A percentile compares a stretch with the other conserved stretches of the same genome.
Conservation (phyloP, 2,329 filamentous ascomycete species). For the Alternaria hordeiaustralica region DNA sequence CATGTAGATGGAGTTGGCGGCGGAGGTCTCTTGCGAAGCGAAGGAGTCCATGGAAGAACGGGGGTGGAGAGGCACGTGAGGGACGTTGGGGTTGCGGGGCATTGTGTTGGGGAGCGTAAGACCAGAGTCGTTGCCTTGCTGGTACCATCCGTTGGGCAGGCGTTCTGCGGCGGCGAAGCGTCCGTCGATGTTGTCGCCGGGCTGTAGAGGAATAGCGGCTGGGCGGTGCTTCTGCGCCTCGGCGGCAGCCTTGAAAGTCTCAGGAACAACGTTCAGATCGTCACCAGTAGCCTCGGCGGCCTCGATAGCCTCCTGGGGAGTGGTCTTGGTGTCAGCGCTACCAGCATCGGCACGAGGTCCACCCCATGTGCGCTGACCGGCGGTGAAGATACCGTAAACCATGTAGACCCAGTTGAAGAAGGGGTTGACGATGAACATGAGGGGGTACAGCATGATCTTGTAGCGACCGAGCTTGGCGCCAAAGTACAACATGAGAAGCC, state of each 20-base stretch:
- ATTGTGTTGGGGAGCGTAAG: conserved; percentile 61
- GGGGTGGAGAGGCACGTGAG: conserved; percentile 58
- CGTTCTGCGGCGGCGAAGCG: conserved; percentile 76
- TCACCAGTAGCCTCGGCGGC: conserved; percentile 79
- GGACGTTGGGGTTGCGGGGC: conserved; percentile 54
- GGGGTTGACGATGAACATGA: conserved; percentile 95
- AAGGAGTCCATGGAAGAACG: conserved; percentile 73
- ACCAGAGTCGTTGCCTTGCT: conserved; percentile 72
- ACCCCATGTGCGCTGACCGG: conserved; percentile 93
- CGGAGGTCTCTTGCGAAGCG: conserved; percentile 61
- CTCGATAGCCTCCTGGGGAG: conserved; percentile 83
- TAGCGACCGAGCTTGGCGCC: conserved; percentile 83
- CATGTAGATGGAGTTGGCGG: conserved; percentile 66
- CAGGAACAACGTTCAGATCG: conserved; percentile 86
- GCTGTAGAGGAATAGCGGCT: conserved; percentile 69
- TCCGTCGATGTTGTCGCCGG: conserved; percentile 76
- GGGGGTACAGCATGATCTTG: conserved; percentile 92
- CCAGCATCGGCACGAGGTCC: conserved; percentile 90
- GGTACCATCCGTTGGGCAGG: conserved; percentile 72
- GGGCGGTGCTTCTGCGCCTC: conserved; percentile 59
- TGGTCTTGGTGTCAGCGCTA: conserved; percentile 75
- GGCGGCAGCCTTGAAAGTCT: conserved; percentile 72
- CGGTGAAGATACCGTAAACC: conserved; percentile 95
- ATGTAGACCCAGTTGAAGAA: conserved; percentile 99
- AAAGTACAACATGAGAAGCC: conserved; percentile 95